Evolutionary conservation across 129 eudicot species (phyloP), one percentile per base, ranked within the genome.

Genomic region (Flaveria trinervia): DNA sequence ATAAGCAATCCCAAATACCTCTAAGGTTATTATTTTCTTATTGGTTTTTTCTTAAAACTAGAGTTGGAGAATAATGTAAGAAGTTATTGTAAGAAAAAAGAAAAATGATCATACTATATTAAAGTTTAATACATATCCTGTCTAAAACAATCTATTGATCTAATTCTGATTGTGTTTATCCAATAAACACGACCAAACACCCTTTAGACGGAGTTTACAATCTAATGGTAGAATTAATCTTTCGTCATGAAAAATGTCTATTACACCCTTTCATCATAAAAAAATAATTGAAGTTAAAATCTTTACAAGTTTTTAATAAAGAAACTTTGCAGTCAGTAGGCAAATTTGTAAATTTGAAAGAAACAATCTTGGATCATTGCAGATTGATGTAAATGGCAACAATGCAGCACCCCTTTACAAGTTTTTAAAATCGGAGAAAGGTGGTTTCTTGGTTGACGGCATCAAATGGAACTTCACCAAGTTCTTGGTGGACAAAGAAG

Each of bases 391-490:
- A 44, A 93, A 93, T 18, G 98, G 98, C 10, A 82, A 93, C 80
- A 90, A 93, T 82, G 85, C 96, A 49, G 92, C 88, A 17, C 98
- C 98, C 10, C 89, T 93, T 18, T 93, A 86, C 87, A 88, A 90
- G 86, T 88, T 83, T 79, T 80, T 93, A 68, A 90, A 90, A 78
- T 79, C 94, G 16, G 86, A 88, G 56, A 90, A 90, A 80, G 90
- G 91, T 23, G 98, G 96, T 52, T 74, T 93, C 50, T 54, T 93
- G 52, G 71, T 82, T 49, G 84, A 90, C 78, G 96, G 90, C 50
- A 90, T 93, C 72, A 93, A 93, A 85, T 93, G 98, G 98, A 93
- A 93, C 86, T 93, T 93, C 62, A 87, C 98, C 11, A 93, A 92
- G 86, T 92, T 92, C 77, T 80, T 92, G 86, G 89, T 92, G 46